Percentiles rank a stretch among this genome's conserved stretches.
phyloP scores from a whole-genome alignment of 805 yeast species.

The Zygosaccharomyces siamensis region DNA sequence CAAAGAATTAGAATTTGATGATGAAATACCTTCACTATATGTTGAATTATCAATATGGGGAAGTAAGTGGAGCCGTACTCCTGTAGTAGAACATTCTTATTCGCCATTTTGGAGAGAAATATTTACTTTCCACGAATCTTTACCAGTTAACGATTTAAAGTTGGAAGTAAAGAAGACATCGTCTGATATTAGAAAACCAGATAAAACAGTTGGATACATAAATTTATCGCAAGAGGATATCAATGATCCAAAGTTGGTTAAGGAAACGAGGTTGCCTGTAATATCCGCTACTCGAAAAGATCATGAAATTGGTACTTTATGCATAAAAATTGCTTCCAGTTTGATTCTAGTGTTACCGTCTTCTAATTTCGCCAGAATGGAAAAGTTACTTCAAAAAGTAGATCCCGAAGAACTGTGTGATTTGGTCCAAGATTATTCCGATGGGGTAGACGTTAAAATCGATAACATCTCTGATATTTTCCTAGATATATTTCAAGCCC shows the following conservation, averaged over 20 bases:
- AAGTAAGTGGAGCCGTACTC: slow-evolving; percentile 73
- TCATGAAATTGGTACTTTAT: slow-evolving; percentile 53
- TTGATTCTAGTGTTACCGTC: slow-evolving; percentile 60
- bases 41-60: slow-evolving; percentile 72
- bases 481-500: slow-evolving; percentile 68
- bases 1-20: slow-evolving; percentile 5
- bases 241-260: slow-evolving; percentile 18
- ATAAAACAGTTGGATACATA: slow-evolving; percentile 49
- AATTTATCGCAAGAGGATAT: slow-evolving; percentile 32
- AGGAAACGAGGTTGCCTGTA: slow-evolving; percentile 41
- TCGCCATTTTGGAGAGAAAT: slow-evolving; percentile 84
- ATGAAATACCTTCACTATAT: slow-evolving; percentile 39
- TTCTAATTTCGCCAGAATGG: slow-evolving; percentile 55
- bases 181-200: slow-evolving; percentile 19
- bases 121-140: slow-evolving; percentile 56
- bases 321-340: slow-evolving; percentile 45
- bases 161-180: slow-evolving; percentile 41
- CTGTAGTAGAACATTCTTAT: slow-evolving; percentile 45
- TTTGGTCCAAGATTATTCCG: slow-evolving; percentile 30
- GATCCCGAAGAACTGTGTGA: slow-evolving; percentile 50
- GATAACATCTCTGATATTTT: slow-evolving; percentile 56
- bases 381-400: slow-evolving; percentile 51
- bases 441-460: slow-evolving; percentile 39
- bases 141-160: slow-evolving; percentile 47
- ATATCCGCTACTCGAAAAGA: slow-evolving; percentile 36